Percentiles rank a stretch among this genome's conserved stretches.
Evolutionary conservation across 129 eudicot species (phyloP).

Genomic region (Rutidosis leptorrhynchoides): DNA sequence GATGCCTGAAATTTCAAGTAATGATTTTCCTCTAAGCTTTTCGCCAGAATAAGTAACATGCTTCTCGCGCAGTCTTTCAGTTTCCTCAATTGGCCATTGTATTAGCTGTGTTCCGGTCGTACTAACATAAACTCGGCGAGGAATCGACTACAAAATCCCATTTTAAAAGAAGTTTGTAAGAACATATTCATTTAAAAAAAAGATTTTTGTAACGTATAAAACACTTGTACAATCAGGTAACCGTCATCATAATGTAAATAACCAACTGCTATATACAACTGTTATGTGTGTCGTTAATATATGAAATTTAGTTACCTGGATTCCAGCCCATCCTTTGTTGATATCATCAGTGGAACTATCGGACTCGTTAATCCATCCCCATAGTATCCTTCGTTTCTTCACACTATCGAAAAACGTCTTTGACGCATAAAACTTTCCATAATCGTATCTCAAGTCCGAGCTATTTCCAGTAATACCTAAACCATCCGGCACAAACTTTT

Average conservation of each 20-base stretch:
- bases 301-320: conserved; percentile 33
- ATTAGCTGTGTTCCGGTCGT: conserved; percentile 30
- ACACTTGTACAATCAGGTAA: too few species aligned
- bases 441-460: conserved; percentile 36
- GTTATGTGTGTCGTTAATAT: too few species aligned
- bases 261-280: too few species aligned
- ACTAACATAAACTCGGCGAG: conserved; percentile 32
- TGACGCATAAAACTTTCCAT: conserved; percentile 47
- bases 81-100: conserved; percentile 43
- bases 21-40: conserved; percentile 27
- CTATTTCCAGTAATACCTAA: conserved; percentile 25
- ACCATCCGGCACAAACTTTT: conserved; percentile 33
- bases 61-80: conserved; percentile 24
- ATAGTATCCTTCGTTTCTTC: conserved; percentile 40
- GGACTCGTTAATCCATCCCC: conserved; percentile 41
- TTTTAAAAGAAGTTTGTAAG: neutral
- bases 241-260: too few species aligned
- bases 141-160: conserved; percentile 31
- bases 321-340: conserved; percentile 48
- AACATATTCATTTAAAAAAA: too few species aligned
- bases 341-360: conserved; percentile 27
- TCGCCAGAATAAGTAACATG: conserved; percentile 27
- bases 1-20: conserved; percentile 38
- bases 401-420: conserved; percentile 38
- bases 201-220: too few species aligned